Base-by-base conservation (phyloP, 805 yeast genomes). In the Zygosaccharomyces siamensis region DNA sequence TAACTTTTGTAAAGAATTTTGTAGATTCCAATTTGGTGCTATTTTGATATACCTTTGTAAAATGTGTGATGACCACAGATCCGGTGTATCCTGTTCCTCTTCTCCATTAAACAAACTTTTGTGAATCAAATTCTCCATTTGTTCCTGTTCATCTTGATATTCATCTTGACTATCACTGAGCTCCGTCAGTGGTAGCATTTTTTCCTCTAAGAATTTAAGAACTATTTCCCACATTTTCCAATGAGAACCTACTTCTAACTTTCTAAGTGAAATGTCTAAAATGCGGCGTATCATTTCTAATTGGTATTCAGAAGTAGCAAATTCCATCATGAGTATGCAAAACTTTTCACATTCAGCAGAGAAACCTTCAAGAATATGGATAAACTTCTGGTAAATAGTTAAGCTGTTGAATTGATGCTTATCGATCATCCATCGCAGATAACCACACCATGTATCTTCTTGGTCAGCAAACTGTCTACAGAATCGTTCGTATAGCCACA, bases 301-400 rank as follows among this genome's bases (percentile, higher is more conserved):
- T 66, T 45, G 67, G 65, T 16, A 67, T 51, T 32, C 75, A 49
- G 52, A 66, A 66, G 33, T 62, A 52, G 80, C 79, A 63, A 74
- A 79, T 18, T 67, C 55, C 39, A 84, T 66, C 48, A 79, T 85
- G 51, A 75, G 59, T 1, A 72, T 67, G 78, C 93, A 78, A 28
- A 84, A 74, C 26, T 69, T 53, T 3, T 74, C 73, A 62, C 83
- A 51, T 31, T 33, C 43, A 14, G 46, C 43, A n/a, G 24, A 28
- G 28, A 53, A 57, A 7, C 36, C 24, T 20, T 64, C 59, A 48
- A 83, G 55, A 18, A 83, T 71, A 23, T 50, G 38, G 7, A 33
- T 18, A 31, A 51, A 51, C 30, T 46, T 24, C 8, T 23, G 42
- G 12, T 30, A 41, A 41, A 41, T 46, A 53, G 73, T 70, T n/a